Percentiles rank a stretch among this genome's conserved stretches.
Evolutionary conservation across 345 rosid genomes (phyloP).

Genomic region (Linum trigynum): DNA sequence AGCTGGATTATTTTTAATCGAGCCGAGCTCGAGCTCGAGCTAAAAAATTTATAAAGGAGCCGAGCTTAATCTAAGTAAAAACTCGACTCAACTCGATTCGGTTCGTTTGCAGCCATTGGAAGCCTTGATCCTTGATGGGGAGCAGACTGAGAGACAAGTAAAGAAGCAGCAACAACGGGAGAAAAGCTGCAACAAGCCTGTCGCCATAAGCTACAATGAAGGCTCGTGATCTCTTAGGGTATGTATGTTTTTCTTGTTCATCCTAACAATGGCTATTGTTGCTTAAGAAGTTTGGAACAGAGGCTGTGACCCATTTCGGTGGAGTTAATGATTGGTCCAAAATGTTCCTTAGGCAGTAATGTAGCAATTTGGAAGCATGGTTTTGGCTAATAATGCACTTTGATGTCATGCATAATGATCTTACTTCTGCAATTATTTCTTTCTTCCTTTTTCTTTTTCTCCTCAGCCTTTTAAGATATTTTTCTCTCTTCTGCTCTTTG

Average conservation of each 20-base stretch:
- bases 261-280: no score
- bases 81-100: not conserved
- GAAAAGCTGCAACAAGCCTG: slow-evolving; percentile 14
- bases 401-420: slow-evolving; percentile 17
- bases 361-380: slow-evolving; percentile 18
- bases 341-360: slow-evolving; percentile 9
- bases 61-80: not conserved
- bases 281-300: no score
- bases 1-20: no score
- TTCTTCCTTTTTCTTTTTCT: not conserved
- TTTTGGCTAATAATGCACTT: slow-evolving; percentile 20
- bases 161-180: slow-evolving; percentile 7
- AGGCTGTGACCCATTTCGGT: no score
- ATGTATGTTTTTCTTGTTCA: no score
- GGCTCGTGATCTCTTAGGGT: no score
- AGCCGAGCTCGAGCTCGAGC: no score
- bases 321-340: no score
- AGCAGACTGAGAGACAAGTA: slow-evolving; percentile 8
- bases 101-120: slow-evolving; percentile 23
- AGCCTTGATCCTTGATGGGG: not conserved
- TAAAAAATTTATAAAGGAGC: no score
- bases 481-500: not conserved
- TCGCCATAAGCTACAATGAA: not conserved
- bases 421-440: slow-evolving; percentile 15
- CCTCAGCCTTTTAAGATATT: not conserved